Evolutionary conservation across 73 alveolate genomes (phyloP).

Genomic region (Stentor coeruleus): DNA sequence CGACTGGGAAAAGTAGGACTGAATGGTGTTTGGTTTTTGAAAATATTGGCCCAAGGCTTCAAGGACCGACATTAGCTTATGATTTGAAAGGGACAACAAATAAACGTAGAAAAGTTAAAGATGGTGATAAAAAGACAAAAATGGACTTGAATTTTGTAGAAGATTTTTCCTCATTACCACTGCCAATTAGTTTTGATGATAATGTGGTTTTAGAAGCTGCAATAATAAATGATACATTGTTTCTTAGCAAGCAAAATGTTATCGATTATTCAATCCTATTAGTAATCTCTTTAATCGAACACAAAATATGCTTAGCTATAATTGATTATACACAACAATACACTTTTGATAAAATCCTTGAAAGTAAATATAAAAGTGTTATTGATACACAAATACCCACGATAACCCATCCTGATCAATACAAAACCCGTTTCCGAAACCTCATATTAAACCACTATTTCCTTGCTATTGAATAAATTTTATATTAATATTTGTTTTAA

Average conservation of each 20-base stretch:
- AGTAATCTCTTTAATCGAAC: conserved; percentile 23
- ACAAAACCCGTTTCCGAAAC: conserved; percentile 37
- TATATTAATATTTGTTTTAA: background rate
- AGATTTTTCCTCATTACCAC: conserved; percentile 35
- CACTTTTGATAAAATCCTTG: conserved; percentile 44
- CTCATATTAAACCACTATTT: conserved; percentile 39
- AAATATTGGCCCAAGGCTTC: background rate
- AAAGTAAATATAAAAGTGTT: conserved; percentile 31
- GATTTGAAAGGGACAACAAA: conserved; percentile 55
- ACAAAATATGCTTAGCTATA: conserved; percentile 38
- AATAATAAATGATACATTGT: conserved; percentile 46
- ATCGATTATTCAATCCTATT: conserved; percentile 54
- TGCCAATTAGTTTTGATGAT: conserved; percentile 21
- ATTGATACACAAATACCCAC: conserved; percentile 36
- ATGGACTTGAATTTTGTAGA: conserved; percentile 48
- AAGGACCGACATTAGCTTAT: conserved; percentile 10
- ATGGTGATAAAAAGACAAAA: conserved; percentile 23
- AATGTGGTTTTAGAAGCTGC: conserved; percentile 24
- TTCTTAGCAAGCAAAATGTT: conserved; percentile 29
- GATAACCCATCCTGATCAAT: conserved; percentile 38
- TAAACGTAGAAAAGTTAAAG: conserved; percentile 1
- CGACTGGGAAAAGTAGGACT: background rate
- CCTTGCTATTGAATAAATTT: conserved; percentile 8
- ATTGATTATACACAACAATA: conserved; percentile 50
- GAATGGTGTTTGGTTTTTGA: conserved; percentile 5